Percentiles rank a stretch among this genome's conserved stretches.
Conservation (phyloP, 2,329 filamentous ascomycete genomes). For the Colletotrichum sp. region DNA sequence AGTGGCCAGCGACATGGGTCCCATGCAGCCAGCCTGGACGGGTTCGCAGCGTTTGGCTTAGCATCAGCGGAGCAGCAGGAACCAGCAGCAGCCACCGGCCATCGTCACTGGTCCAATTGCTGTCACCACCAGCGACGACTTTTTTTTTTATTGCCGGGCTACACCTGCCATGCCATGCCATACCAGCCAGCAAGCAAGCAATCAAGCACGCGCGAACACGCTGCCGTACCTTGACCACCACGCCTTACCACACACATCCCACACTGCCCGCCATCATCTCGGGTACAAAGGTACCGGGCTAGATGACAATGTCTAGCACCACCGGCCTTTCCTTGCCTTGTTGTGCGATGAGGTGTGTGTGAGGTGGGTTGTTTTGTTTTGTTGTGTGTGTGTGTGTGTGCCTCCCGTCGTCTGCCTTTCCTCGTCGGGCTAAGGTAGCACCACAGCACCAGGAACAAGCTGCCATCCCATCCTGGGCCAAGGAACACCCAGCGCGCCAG, state of each 20-base stretch:
- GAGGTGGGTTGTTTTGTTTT: not conserved
- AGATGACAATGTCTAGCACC: not conserved
- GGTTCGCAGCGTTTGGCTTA: not conserved
- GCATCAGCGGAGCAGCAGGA: not conserved
- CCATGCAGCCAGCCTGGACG: not conserved
- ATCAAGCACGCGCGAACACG: not conserved
- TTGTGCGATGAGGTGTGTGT: not conserved
- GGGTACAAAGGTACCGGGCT: not conserved
- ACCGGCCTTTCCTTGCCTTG: not conserved
- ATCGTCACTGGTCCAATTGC: not conserved
- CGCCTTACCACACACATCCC: not conserved
- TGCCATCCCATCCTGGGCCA: conserved; percentile 1
- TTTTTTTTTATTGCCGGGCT: not conserved
- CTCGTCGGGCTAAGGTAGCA: not conserved
- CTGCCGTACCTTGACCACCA: not conserved
- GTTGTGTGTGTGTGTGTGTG: not conserved
- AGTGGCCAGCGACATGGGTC: conserved; percentile 9
- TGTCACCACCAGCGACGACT: not conserved
- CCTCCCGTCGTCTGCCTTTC: not conserved
- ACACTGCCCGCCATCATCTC: not conserved
- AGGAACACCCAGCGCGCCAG: not conserved
- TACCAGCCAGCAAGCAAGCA: not conserved
- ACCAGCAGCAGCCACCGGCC: not conserved
- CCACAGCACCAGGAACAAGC: conserved; percentile 5
- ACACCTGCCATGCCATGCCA: not conserved